Base-by-base conservation (phyloP, 2,329 filamentous ascomycete genomes). In the Colletotrichum nymphaeae region DNA sequence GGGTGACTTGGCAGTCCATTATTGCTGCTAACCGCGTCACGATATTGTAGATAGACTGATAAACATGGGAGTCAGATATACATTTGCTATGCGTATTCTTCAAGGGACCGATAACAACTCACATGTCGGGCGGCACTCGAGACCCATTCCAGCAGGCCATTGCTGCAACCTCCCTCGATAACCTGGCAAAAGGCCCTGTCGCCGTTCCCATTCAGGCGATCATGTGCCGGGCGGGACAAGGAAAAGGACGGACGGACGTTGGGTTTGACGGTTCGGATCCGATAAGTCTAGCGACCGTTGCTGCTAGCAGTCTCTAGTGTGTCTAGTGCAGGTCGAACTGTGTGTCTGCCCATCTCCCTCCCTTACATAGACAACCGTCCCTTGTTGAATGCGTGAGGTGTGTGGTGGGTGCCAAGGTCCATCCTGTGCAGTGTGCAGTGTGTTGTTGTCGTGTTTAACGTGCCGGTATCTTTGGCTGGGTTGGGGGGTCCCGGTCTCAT, bases 211-310 rank as follows among this genome's bases (percentile, higher is more conserved):
- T 72, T 69, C 55, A 22, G 67, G 67, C 19, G 16, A 59, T 70
- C 67, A 70, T 65, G 70, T 65, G 70, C 67, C 55, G 42, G 26
- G 19, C 14, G 30, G 22, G 9, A 62, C 46, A 46, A 24, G 57
- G 35, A 37, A 46, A 46, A 42, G 37, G 14, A 42, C 37, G 37
- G 37, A 19, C 16, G 16, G 57, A 68, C 55, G 63, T 71, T 57
- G 68, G 63, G 58, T 28, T 56, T 14, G 53, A 42, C 24, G 22
- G 32, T 57, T 63, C 57, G 69, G 63, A 67, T 67, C 69, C 69
- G 69, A 63, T 37, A 49, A 56, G 56, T 67, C 26, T 26, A 62
- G 24, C 19, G 24, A 30, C 57, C n/a, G 32, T 59, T n/a, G 59
- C 35, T 63, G 53, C 57, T 60, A 49, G 42, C 42, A 49, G 42